Conservation (phyloP, 2,329 filamentous ascomycete species). For the Penicillium hesseltinei region DNA sequence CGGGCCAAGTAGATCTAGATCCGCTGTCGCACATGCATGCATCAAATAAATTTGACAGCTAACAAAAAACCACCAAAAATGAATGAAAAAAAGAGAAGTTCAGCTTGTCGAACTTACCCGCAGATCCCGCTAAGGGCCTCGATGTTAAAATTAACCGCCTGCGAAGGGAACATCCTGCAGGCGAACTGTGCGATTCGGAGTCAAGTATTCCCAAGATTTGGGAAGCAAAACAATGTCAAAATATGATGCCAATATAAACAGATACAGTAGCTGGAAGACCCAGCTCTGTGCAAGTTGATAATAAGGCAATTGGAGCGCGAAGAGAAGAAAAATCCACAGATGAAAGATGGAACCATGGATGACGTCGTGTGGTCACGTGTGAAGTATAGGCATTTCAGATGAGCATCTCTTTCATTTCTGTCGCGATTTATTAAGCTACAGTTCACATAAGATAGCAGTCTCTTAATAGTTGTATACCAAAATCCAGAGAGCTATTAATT, state of each 20-base stretch:
- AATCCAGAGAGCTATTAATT: neutral
- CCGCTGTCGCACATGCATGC: neutral
- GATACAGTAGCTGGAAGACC: neutral
- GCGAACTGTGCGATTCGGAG: conserved; percentile 9
- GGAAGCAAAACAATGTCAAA: neutral
- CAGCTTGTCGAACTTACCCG: conserved; percentile 57
- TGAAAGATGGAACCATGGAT: conserved; percentile 12
- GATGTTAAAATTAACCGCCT: conserved; percentile 67
- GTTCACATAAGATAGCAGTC: neutral
- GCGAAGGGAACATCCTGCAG: conserved; percentile 39
- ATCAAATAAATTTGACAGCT: neutral
- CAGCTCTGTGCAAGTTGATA: conserved; percentile 7
- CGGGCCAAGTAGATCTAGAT: neutral
- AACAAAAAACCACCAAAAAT: neutral
- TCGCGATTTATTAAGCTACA: neutral
- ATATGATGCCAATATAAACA: neutral
- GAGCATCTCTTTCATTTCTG: neutral
- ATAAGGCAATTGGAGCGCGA: conserved; percentile 11
- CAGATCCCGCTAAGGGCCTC: conserved; percentile 91
- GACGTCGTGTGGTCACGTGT: conserved; percentile 27
- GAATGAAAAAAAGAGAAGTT: neutral
- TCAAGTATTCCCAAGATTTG: neutral
- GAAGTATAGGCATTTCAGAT: neutral
- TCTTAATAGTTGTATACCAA: too few relatives aligned
- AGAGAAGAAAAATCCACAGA: conserved; percentile 18